Evolutionary conservation across 2,329 filamentous ascomycete species (phyloP), one percentile per base, ranked within the genome.

Genomic region (Cordyceps sp.): DNA sequence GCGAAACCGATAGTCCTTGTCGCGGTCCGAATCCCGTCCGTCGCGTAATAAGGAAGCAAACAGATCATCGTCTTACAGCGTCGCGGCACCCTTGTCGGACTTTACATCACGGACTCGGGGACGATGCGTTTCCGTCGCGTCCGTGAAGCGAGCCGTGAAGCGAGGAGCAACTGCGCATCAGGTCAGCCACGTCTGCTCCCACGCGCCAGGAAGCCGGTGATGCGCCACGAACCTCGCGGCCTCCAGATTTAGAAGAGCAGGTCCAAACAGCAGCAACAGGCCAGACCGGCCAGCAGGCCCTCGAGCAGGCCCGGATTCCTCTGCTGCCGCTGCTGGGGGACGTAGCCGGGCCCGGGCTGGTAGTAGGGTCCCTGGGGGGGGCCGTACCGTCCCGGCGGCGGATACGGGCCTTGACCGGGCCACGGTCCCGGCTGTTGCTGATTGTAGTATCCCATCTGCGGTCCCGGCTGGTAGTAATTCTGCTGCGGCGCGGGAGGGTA

Each of bases 241-340:
- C 16, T 29, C 16, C 13, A 6, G 9, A 21, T 35, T 50, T 62
- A 73, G 43, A 69, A 70, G n/a, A 72, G 45, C 28, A 57, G 53
- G 40, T 73, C 68, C 43, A 73, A 46, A 45, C 68, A 73, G 51
- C 68, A 73, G 46, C 68, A 73, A 47, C 66, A 71, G 2, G 68
- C 68, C 37, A 68, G 45, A 39, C 57, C 56, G 13, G 63, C 67
- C 13, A 69, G 42, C 33, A 69, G 45, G 26, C 61, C 63, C 22
- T 59, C 58, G 26, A 67, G 41, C 33, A 58, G 40, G 29, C 60
- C 54, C 18, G 47, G 39, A 34, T 42, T 44, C 27, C 48, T 46
- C 29, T 50, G 49, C 39, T 45, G 49, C 42, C 41, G 46, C 34
- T 52, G 40, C 30, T 51, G 45, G n/a, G 46, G 52, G 14, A 46